phyloP scores from a whole-genome alignment of 2,329 filamentous ascomycete species.

The Penicillium sp. region DNA sequence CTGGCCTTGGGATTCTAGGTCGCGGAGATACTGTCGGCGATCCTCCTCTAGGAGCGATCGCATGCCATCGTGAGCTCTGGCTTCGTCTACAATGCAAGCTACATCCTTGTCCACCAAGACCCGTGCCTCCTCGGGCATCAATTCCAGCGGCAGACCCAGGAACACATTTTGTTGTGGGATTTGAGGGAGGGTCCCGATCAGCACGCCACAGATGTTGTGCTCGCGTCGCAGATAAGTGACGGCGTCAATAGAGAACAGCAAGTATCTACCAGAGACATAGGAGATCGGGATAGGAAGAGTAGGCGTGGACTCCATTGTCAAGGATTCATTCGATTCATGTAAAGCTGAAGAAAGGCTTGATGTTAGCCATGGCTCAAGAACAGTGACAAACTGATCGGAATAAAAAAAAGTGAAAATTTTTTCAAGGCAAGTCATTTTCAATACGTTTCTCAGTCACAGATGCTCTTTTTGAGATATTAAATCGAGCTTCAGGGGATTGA shows the following conservation, averaged over 20 bases:
- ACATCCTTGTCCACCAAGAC: slow-evolving; percentile 77
- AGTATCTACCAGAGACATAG: slow-evolving; percentile 77
- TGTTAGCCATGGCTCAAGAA: slow-evolving; percentile 34
- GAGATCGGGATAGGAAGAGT: slow-evolving; percentile 76
- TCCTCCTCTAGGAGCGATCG: slow-evolving; percentile 63
- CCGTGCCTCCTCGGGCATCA: slow-evolving; percentile 88
- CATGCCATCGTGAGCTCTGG: slow-evolving; percentile 71
- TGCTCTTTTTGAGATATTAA: slow-evolving; percentile 47
- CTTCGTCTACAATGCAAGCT: slow-evolving; percentile 82
- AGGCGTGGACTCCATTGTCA: slow-evolving; percentile 43
- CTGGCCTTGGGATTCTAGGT: slow-evolving; percentile 61
- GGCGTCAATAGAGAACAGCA: slow-evolving; percentile 85
- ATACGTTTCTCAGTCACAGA: slow-evolving; percentile 54
- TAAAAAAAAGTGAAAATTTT: slow-evolving; percentile 14
- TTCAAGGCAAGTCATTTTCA: slow-evolving; percentile 31
- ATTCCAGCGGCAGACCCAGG: slow-evolving; percentile 82
- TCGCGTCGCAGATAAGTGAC: slow-evolving; percentile 78
- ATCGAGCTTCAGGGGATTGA: slow-evolving; percentile 77
- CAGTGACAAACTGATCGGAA: background rate
- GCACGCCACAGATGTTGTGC: slow-evolving; percentile 83
- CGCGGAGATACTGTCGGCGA: slow-evolving; percentile 65
- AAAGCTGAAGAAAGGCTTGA: slow-evolving; percentile 28
- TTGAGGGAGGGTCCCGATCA: slow-evolving; percentile 88
- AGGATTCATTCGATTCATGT: slow-evolving; percentile 22
- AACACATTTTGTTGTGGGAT: slow-evolving; percentile 95